Evolutionary conservation across 768 basidiomycete genomes (phyloP).

Genomic region (Hericium coralloides): DNA sequence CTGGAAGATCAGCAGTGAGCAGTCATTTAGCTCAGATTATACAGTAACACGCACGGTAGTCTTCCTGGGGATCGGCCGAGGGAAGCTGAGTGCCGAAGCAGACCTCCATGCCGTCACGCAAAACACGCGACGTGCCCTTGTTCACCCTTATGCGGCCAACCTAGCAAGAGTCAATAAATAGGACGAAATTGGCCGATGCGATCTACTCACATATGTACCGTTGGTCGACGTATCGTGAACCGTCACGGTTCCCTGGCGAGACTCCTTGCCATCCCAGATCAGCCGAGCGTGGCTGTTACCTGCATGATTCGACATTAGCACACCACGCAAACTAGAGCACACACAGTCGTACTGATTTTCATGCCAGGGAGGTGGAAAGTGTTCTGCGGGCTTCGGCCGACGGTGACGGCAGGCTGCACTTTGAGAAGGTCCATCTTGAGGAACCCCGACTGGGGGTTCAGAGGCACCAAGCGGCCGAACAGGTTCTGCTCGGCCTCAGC

Average conservation of each 20-base stretch:
- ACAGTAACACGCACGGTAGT: conserved; percentile 52
- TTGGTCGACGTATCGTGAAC: conserved; percentile 59
- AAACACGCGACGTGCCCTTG: conserved; percentile 40
- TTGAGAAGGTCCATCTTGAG: conserved; percentile 11
- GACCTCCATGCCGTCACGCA: conserved; percentile 80
- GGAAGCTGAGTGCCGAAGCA: conserved; percentile 61
- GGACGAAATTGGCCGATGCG: not conserved
- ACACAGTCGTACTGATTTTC: conserved; percentile 56
- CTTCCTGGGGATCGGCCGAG: conserved; percentile 45
- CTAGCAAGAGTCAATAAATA: conserved; percentile 26
- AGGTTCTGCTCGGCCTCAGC: not conserved
- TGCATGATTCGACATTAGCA: conserved; percentile 18
- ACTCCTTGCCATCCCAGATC: conserved; percentile 47
- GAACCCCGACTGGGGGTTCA: not conserved
- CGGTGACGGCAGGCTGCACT: not conserved
- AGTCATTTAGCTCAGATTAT: not conserved
- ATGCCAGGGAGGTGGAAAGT: conserved; percentile 58
- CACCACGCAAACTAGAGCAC: conserved; percentile 8
- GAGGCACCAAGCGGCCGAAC: conserved; percentile 8
- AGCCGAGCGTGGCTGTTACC: conserved; percentile 51
- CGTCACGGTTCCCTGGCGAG: conserved; percentile 31
- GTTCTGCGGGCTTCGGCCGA: conserved; percentile 14
- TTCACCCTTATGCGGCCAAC: conserved; percentile 62
- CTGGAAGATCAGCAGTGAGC: conserved; percentile 23
- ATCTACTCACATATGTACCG: conserved; percentile 54